phyloP scores from a whole-genome alignment of 805 yeast species.

The Clavispora santaluciae region DNA sequence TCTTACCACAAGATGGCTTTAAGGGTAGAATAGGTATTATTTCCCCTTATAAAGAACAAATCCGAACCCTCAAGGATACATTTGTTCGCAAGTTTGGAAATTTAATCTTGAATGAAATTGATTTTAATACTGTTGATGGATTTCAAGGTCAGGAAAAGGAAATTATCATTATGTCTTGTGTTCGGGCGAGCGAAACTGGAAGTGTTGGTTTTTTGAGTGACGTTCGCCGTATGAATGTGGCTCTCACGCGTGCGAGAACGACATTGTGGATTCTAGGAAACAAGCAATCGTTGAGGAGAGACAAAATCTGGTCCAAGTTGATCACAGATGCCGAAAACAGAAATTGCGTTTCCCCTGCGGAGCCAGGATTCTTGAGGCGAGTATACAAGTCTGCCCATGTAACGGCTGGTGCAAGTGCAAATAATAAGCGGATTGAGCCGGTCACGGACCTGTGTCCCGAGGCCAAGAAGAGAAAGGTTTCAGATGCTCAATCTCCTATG shows the following conservation, averaged over 20 bases:
- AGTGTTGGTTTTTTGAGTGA: conserved; percentile 87
- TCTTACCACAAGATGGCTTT: conserved; percentile 50
- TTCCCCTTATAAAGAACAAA: conserved; percentile 93
- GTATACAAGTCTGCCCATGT: not conserved
- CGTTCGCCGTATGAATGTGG: conserved; percentile 94
- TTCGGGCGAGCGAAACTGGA: conserved; percentile 69
- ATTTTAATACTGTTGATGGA: conserved; percentile 94
- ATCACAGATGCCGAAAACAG: conserved; percentile 61
- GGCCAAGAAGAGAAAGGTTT: not conserved
- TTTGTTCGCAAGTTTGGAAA: conserved; percentile 63
- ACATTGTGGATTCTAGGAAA: conserved; percentile 93
- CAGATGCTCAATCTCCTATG: not conserved
- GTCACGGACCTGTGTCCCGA: not conserved
- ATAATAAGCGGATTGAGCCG: not conserved
- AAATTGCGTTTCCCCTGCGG: conserved; percentile 25
- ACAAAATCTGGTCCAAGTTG: conserved; percentile 70
- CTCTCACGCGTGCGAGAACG: conserved; percentile 86
- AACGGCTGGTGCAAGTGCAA: not conserved
- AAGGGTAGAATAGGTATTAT: conserved; percentile 80
- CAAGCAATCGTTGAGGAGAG: conserved; percentile 54
- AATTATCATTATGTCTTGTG: conserved; percentile 90
- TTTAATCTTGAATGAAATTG: conserved; percentile 59
- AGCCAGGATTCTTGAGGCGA: conserved; percentile 30
- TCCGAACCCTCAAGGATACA: conserved; percentile 48
- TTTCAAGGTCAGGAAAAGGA: conserved; percentile 98